Evolutionary conservation across 129 eudicot genomes (phyloP).

Genomic region (Escallonia rubra): DNA sequence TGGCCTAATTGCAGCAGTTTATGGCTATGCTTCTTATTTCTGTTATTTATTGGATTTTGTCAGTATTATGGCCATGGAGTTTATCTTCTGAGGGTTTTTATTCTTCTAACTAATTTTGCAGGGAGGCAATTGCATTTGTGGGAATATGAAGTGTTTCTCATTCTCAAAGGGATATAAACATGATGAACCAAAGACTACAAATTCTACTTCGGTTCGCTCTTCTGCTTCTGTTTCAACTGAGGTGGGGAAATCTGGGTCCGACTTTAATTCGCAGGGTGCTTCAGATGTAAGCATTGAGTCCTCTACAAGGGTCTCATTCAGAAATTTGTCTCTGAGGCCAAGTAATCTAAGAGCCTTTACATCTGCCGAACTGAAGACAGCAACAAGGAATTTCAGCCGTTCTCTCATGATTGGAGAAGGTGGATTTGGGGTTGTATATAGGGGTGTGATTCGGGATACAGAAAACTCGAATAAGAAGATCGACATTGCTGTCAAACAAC

Average conservation of each 20-base stretch:
- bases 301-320: conserved; percentile 50
- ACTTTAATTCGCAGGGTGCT: conserved; percentile 44
- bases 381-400: conserved; percentile 72
- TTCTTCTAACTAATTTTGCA: background rate
- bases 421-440: conserved; percentile 80
- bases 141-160: conserved; percentile 65
- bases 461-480: conserved; percentile 45
- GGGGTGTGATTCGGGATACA: conserved; percentile 39
- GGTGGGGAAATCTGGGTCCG: conserved; percentile 47
- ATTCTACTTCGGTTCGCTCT: conserved; percentile 42
- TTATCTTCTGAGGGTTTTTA: background rate
- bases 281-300: conserved; percentile 59
- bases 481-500: conserved; percentile 77
- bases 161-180: conserved; percentile 43
- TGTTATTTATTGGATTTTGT: too few species aligned
- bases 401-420: conserved; percentile 90
- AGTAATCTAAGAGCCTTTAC: conserved; percentile 60
- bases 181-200: conserved; percentile 41
- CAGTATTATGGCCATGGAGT: too few species aligned
- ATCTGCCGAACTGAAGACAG: conserved; percentile 52
- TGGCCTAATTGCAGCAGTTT: too few species aligned
- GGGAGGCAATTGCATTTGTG: background rate
- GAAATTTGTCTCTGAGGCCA: conserved; percentile 59
- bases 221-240: conserved; percentile 39
- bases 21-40: too few species aligned